These are phyloP conservation scores for Xylaria telfairii DNA, from an alignment of 495 filamentous ascomycete species.

Conservation along the genomic window DNA sequence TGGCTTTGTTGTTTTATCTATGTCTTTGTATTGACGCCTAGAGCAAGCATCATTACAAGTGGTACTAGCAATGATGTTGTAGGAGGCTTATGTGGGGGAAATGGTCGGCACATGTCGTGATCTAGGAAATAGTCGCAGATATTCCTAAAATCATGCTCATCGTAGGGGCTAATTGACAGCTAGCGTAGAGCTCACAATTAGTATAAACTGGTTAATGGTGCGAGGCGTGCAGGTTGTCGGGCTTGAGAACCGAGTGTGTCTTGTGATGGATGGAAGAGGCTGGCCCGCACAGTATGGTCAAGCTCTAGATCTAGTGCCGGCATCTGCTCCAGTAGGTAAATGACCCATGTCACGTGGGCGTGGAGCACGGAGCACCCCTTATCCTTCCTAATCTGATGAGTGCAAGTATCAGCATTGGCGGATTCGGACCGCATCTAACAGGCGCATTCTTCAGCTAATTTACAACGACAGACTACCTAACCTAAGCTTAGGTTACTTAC, in stretches of 20 bases:
- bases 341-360: constrained; percentile 17
- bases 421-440: constrained; percentile 7
- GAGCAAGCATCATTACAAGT: background rate
- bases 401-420: constrained; percentile 17
- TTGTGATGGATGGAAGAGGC: background rate
- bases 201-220: background rate
- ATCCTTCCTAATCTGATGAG: constrained; percentile 19
- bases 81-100: background rate
- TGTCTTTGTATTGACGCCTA: background rate
- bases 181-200: background rate
- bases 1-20: background rate
- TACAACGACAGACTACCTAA: background rate
- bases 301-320: background rate
- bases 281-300: background rate
- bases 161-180: background rate
- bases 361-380: constrained; percentile 13
- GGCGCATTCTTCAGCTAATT: constrained; percentile 15
- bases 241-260: background rate
- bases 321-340: too few species aligned
- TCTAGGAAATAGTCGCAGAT: background rate
- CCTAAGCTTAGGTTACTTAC: too few species aligned
- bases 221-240: background rate
- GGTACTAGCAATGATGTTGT: background rate
- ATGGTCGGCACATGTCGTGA: background rate
- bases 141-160: background rate